phyloP scores from a whole-genome alignment of 1,139 yeast genomes.

The Suhomyces guaymorum region DNA sequence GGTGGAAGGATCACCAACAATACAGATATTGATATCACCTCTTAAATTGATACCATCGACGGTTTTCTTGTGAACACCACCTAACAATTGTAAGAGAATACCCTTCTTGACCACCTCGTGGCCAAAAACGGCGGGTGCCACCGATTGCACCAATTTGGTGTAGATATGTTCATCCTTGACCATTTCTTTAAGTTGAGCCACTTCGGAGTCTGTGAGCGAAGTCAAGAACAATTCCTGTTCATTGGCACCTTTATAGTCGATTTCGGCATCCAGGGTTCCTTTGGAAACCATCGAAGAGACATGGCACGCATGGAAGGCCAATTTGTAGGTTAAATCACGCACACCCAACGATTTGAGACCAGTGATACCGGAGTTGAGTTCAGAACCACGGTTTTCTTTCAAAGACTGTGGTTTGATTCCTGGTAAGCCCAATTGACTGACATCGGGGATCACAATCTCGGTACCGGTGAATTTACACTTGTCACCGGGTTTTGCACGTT shows the following conservation, averaged over 20 bases:
- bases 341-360: slow-evolving; percentile 90
- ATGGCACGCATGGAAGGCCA: slow-evolving; percentile 91
- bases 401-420: slow-evolving; percentile 89
- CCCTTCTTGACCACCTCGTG: slow-evolving; percentile 96
- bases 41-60: slow-evolving; percentile 93
- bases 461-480: slow-evolving; percentile 94
- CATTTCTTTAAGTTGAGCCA: slow-evolving; percentile 84
- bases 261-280: slow-evolving; percentile 29
- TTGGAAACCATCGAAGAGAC: slow-evolving; percentile 62
- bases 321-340: slow-evolving; percentile 86
- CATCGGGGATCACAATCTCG: slow-evolving; percentile 93
- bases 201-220: slow-evolving; percentile 79
- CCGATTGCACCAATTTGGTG: slow-evolving; percentile 79
- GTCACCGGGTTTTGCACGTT: slow-evolving; percentile 97
- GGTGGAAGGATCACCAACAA: slow-evolving; percentile 98
- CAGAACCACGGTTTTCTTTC: slow-evolving; percentile 60
- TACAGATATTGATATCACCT: slow-evolving; percentile 96
- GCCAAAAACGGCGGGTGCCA: slow-evolving; percentile 97
- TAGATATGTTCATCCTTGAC: slow-evolving; percentile 87
- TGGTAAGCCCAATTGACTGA: slow-evolving; percentile 92
- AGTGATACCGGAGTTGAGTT: slow-evolving; percentile 78
- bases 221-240: slow-evolving; percentile 82
- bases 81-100: slow-evolving; percentile 78
- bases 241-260: slow-evolving; percentile 40
- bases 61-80: slow-evolving; percentile 95